These are phyloP conservation scores for Fagopyrum esculentum DNA, from an alignment of 148 eudicot genomes.

Conservation along the genomic window DNA sequence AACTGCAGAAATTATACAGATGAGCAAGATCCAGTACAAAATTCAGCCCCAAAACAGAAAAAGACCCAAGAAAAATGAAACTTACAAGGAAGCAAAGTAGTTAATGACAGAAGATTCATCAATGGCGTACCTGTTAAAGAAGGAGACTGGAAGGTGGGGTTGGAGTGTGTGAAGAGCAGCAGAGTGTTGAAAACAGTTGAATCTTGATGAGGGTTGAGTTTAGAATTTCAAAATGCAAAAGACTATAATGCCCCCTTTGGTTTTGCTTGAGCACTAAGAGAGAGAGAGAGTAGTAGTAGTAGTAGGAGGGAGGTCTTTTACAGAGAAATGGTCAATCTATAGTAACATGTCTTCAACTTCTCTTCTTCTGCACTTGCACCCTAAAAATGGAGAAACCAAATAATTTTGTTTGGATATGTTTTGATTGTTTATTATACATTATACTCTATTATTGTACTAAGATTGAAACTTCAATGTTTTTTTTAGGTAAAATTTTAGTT, in stretches of 20 bases:
- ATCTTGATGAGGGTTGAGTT: neutral
- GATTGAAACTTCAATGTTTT: too few species aligned
- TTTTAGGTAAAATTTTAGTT: too few species aligned
- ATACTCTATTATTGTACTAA: too few species aligned
- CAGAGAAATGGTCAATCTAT: constrained; percentile 2
- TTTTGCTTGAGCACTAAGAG: constrained; percentile 2
- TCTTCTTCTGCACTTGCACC: neutral
- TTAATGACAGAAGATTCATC: neutral
- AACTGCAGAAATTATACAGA: neutral
- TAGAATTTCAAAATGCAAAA: constrained; percentile 1
- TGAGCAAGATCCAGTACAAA: neutral
- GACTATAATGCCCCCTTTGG: constrained; percentile 1
- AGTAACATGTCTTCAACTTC: neutral
- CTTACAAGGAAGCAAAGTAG: neutral
- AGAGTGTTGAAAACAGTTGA: constrained; percentile 6
- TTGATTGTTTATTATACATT: too few species aligned
- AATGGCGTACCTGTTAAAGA: constrained; percentile 6
- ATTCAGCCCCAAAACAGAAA: neutral
- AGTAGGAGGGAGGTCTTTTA: constrained; percentile 12
- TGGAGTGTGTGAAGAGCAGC: neutral
- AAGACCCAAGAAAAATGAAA: neutral
- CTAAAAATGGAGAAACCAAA: neutral
- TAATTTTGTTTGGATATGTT: too few species aligned
- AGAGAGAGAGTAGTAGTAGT: constrained; percentile 1
- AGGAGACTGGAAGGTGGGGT: constrained; percentile 5